Evolutionary conservation across 441 rosid genomes (phyloP).

Genomic region (Syzygium malaccense): DNA sequence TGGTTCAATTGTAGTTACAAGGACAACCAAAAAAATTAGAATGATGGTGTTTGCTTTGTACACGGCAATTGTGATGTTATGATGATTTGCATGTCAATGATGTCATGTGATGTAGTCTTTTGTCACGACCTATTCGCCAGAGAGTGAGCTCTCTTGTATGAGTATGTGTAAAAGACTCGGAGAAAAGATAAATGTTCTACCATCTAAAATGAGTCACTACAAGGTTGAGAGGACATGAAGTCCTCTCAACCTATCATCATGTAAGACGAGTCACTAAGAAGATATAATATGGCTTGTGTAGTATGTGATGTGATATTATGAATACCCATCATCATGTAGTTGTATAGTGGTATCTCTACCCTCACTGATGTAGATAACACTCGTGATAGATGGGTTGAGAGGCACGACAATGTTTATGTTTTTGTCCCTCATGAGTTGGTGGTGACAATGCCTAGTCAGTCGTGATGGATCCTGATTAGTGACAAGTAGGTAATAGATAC

Average conservation of each 20-base stretch:
- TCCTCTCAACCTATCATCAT: too few species aligned
- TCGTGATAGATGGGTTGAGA: background rate
- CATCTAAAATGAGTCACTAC: background rate
- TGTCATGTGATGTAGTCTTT: background rate
- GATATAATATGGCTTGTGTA: background rate
- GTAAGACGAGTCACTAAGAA: too few species aligned
- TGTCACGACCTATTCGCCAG: background rate
- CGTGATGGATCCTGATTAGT: background rate
- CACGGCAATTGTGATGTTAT: background rate
- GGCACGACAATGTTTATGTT: background rate
- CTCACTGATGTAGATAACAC: background rate
- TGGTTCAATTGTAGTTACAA: background rate
- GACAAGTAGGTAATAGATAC: background rate
- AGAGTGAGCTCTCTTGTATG: background rate
- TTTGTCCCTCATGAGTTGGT: background rate
- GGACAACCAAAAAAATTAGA: background rate
- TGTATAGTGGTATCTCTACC: too few species aligned
- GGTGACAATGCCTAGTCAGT: background rate
- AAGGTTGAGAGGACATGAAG: background rate
- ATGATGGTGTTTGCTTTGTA: background rate
- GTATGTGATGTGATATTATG: background rate
- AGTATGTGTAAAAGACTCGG: background rate
- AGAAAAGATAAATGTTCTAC: background rate
- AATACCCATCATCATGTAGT: background rate
- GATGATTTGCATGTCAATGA: background rate